Evolutionary conservation across 176 grass and related monocot genomes (phyloP).

Genomic region (Tillandsia fasciculata): DNA sequence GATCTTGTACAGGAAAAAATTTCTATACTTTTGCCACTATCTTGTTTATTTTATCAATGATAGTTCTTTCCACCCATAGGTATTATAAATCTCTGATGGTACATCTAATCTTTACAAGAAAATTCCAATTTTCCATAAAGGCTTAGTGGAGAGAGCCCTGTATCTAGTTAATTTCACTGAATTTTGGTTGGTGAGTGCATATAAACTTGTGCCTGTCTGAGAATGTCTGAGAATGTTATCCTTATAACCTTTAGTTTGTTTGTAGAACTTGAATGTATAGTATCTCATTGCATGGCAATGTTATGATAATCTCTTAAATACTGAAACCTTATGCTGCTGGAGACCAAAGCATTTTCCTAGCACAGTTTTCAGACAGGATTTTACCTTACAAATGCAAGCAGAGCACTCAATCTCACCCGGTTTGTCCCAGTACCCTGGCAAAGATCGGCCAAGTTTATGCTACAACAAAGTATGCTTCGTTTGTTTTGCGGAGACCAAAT

Average conservation of each 20-base stretch:
- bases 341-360: no score
- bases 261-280: not conserved
- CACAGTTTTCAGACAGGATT: no score
- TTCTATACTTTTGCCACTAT: constrained; percentile 1
- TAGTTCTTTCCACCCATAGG: not conserved
- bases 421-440: no score
- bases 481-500: no score
- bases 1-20: constrained; percentile 9
- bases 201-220: not conserved
- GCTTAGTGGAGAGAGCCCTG: no score
- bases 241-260: not conserved
- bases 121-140: no score
- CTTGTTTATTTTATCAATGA: constrained; percentile 2
- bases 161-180: not conserved
- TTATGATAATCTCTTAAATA: not conserved
- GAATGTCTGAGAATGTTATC: not conserved
- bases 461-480: no score
- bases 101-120: no score
- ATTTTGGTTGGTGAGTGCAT: not conserved
- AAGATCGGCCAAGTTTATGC: no score
- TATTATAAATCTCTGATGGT: not conserved
- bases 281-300: not conserved
- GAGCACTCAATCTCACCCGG: no score
- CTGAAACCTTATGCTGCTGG: no score
- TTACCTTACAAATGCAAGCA: no score